These are phyloP conservation scores for Tolypocladium nubicola DNA, from an alignment of 2,329 filamentous ascomycete genomes.

Conservation along the genomic window DNA sequence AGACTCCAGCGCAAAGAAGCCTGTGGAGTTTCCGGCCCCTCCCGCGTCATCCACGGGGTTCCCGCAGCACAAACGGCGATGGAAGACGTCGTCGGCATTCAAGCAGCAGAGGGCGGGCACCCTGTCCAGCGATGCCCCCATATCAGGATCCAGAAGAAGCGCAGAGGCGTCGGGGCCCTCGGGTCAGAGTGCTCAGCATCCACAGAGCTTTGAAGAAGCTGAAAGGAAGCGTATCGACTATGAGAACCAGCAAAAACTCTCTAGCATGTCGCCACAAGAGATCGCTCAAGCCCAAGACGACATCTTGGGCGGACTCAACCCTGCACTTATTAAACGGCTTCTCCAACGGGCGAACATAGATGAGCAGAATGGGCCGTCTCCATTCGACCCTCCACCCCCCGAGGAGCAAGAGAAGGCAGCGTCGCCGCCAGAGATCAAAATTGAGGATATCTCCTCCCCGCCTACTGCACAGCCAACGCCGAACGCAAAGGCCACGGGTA, in stretches of 20 bases:
- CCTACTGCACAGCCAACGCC: conserved; percentile 8
- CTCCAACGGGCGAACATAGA: conserved; percentile 69
- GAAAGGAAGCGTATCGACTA: conserved; percentile 68
- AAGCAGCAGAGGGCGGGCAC: conserved; percentile 43
- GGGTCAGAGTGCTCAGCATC: not conserved
- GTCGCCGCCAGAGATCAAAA: conserved; percentile 19
- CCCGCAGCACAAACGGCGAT: conserved; percentile 76
- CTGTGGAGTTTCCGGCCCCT: conserved; percentile 46
- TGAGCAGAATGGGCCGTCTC: conserved; percentile 34
- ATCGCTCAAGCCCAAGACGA: conserved; percentile 74
- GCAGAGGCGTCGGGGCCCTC: not conserved
- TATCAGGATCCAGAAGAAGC: not conserved
- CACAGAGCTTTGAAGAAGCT: conserved; percentile 27
- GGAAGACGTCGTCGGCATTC: conserved; percentile 65
- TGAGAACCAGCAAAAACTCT: conserved; percentile 67
- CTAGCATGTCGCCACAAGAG: conserved; percentile 69
- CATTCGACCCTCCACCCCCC: conserved; percentile 27
- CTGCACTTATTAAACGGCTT: conserved; percentile 65
- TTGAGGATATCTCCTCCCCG: conserved; percentile 19
- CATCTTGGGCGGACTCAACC: conserved; percentile 66
- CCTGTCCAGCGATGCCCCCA: conserved; percentile 5
- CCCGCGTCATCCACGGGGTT: conserved; percentile 54
- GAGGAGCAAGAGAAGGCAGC: conserved; percentile 5
- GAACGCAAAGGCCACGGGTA: not conserved
- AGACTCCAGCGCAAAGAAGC: conserved; percentile 44